Percentiles rank a stretch among this genome's conserved stretches.
phyloP scores from a whole-genome alignment of 495 filamentous ascomycete species.

The Patellaria atrata region DNA sequence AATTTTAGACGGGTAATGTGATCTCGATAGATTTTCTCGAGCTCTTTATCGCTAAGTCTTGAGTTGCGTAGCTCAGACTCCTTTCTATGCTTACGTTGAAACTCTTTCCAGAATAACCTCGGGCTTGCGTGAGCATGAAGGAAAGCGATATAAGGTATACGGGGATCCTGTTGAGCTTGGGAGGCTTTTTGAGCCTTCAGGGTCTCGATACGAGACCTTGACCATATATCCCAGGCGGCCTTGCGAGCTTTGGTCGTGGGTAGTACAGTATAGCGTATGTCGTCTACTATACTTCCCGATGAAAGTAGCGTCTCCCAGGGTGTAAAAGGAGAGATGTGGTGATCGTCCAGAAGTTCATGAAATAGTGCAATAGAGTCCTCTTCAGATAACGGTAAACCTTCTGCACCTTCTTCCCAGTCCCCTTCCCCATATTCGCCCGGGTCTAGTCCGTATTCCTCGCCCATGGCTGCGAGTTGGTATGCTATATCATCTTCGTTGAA shows the following conservation, averaged over 20 bases:
- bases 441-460: slow-evolving; percentile 53
- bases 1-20: slow-evolving; percentile 67
- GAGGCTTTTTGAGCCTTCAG: slow-evolving; percentile 59
- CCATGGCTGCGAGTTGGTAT: slow-evolving; percentile 80
- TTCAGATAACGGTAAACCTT: slow-evolving; percentile 30
- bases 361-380: slow-evolving; percentile 46
- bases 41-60: slow-evolving; percentile 67
- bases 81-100: slow-evolving; percentile 77
- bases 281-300: slow-evolving; percentile 68
- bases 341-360: slow-evolving; percentile 73
- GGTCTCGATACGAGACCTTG: slow-evolving; percentile 50
- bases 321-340: slow-evolving; percentile 70
- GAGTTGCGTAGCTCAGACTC: slow-evolving; percentile 67
- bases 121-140: slow-evolving; percentile 66
- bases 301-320: slow-evolving; percentile 80
- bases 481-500: slow-evolving; percentile 94
- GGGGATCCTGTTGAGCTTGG: slow-evolving; percentile 71
- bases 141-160: slow-evolving; percentile 70
- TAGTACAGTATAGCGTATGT: slow-evolving; percentile 72
- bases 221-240: slow-evolving; percentile 74
- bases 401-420: slow-evolving; percentile 56
- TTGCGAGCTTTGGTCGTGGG: slow-evolving; percentile 65
- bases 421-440: slow-evolving; percentile 57
- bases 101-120: slow-evolving; percentile 94
- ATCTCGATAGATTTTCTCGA: slow-evolving; percentile 84